Conservation (phyloP, 140 eudicot species). For the Erigeron philadelphicus region DNA sequence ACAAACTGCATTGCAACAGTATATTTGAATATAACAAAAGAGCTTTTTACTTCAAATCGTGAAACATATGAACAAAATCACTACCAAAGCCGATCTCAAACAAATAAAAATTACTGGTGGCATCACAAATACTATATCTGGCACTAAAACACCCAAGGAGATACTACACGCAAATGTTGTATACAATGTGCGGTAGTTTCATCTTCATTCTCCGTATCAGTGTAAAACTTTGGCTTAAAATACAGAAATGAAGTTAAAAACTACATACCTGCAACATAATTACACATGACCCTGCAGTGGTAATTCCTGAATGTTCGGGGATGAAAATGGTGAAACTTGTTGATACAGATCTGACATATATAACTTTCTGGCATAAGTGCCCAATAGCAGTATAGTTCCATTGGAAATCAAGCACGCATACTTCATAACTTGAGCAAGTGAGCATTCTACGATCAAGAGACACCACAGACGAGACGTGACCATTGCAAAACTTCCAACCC, state of each 20-base stretch:
- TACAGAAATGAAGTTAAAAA: slow-evolving; percentile 6
- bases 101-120: no score
- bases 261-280: slow-evolving; percentile 12
- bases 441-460: neutral
- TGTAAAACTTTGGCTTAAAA: slow-evolving; percentile 7
- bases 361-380: no score
- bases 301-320: neutral
- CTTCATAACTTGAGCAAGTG: slow-evolving; percentile 8
- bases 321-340: neutral
- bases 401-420: slow-evolving; percentile 13
- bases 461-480: neutral
- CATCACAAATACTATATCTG: no score
- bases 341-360: neutral
- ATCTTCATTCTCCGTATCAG: slow-evolving; percentile 3
- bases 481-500: neutral
- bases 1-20: no score
- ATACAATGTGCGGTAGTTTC: slow-evolving; percentile 2
- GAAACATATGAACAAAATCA: no score
- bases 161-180: neutral
- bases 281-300: neutral
- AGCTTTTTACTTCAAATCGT: no score
- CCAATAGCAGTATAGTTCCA: slow-evolving; percentile 3
- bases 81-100: no score
- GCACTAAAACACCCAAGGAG: neutral
- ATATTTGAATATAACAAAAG: no score